Evolutionary conservation across 176 grass and related monocot genomes (phyloP).

Genomic region (Panicum miliaceum): DNA sequence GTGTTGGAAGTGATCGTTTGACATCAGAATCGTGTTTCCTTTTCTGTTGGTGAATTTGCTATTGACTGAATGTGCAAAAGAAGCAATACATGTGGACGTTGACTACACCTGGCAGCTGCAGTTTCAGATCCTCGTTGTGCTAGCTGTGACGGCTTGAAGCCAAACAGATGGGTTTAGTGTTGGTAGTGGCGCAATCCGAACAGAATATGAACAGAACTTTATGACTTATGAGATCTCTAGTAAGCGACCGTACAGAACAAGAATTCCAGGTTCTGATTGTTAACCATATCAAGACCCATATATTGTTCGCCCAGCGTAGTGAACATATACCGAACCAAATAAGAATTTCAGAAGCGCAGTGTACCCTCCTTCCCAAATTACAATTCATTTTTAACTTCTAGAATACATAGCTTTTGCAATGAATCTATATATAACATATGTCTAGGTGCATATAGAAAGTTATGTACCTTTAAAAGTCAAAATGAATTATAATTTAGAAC

Average conservation of each 20-base stretch:
- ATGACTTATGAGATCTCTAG: not conserved
- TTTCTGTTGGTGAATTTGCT: not conserved
- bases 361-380: no score
- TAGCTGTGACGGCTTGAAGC: not conserved
- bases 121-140: not conserved
- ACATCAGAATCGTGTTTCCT: not conserved
- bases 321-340: not conserved
- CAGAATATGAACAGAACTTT: not conserved
- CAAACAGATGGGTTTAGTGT: not conserved
- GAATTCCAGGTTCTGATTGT: not conserved
- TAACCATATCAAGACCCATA: no score
- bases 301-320: no score
- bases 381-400: no score
- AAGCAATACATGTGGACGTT: not conserved
- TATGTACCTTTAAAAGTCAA: no score
- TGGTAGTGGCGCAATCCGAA: not conserved
- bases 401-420: no score
- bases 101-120: not conserved
- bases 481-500: no score
- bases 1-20: slow-evolving; percentile 9
- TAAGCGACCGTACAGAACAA: not conserved
- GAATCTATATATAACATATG: no score
- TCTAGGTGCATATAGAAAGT: no score
- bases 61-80: not conserved
- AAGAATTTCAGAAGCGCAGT: not conserved